These are phyloP conservation scores for Phellopilus nigrolimitatus DNA, from an alignment of 1,284 basidiomycete genomes.

Conservation along the genomic window DNA sequence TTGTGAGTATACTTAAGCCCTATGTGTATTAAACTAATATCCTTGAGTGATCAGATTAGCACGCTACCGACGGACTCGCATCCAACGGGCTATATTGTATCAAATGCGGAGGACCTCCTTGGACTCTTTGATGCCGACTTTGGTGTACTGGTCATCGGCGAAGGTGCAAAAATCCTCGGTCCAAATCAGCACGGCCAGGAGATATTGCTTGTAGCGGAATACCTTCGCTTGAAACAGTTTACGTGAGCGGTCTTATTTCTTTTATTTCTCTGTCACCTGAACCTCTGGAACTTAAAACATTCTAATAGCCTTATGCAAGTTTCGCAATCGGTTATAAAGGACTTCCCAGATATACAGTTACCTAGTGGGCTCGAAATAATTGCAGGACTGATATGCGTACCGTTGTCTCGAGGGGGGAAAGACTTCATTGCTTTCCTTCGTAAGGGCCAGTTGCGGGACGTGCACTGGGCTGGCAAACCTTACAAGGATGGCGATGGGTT, in stretches of 20 bases:
- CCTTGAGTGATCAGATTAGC: conserved; percentile 52
- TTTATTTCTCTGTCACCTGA: conserved; percentile 8
- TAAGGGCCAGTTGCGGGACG: conserved; percentile 68
- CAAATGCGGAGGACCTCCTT: conserved; percentile 81
- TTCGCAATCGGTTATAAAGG: conserved; percentile 63
- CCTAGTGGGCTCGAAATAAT: conserved; percentile 68
- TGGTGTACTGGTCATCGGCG: conserved; percentile 81
- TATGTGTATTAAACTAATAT: background rate
- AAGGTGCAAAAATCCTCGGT: conserved; percentile 83
- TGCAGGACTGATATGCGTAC: conserved; percentile 77
- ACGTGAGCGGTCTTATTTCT: conserved; percentile 38
- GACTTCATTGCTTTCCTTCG: conserved; percentile 84
- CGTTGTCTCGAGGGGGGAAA: conserved; percentile 64
- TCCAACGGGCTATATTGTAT: conserved; percentile 82
- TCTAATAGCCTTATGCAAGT: conserved; percentile 49
- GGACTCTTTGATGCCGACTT: conserved; percentile 83
- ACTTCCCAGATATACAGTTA: conserved; percentile 74
- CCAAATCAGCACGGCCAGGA: conserved; percentile 81
- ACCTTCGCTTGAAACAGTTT: conserved; percentile 75
- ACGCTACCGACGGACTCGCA: conserved; percentile 70
- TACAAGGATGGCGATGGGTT: conserved; percentile 47
- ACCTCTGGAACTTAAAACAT: conserved; percentile 32
- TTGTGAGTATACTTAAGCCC: conserved; percentile 40
- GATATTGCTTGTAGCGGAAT: conserved; percentile 80
- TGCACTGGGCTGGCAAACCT: conserved; percentile 80